Percentiles rank a stretch among this genome's conserved stretches.
Conservation (phyloP, 768 basidiomycete species). For the Auricularia cornea region DNA sequence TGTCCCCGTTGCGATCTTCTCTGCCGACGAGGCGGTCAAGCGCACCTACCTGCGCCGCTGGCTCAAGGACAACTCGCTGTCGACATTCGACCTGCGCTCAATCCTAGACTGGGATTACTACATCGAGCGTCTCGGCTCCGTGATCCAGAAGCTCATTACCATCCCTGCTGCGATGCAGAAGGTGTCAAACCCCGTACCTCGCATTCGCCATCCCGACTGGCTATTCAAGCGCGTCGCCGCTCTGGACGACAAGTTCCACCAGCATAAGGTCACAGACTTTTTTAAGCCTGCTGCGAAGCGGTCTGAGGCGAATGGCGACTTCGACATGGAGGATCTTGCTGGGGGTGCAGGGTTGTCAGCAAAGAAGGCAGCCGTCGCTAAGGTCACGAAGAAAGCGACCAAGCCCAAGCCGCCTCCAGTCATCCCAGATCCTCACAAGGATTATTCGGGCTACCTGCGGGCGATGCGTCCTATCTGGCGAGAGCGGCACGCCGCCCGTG, state of each 20-base stretch:
- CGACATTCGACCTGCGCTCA: conserved; percentile 82
- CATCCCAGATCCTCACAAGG: conserved; percentile 51
- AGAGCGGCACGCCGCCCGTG: conserved; percentile 30
- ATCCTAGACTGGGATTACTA: conserved; percentile 99
- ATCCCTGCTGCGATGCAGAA: conserved; percentile 99
- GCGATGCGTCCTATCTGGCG: conserved; percentile 76
- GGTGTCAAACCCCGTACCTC: conserved; percentile 90
- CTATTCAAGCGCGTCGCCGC: conserved; percentile 83
- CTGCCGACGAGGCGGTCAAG: conserved; percentile 88
- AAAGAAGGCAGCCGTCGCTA: neutral
- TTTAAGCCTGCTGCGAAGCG: conserved; percentile 42
- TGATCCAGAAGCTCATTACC: conserved; percentile 97
- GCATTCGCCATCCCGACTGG: conserved; percentile 97
- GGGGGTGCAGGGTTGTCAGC: neutral
- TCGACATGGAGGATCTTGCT: conserved; percentile 54
- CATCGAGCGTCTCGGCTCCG: conserved; percentile 93
- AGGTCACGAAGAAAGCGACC: neutral
- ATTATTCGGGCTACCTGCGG: conserved; percentile 72
- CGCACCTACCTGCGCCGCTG: conserved; percentile 87
- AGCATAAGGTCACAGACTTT: conserved; percentile 96
- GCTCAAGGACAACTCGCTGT: conserved; percentile 87
- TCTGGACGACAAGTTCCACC: conserved; percentile 92
- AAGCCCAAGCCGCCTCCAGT: conserved; percentile 21
- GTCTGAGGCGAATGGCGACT: conserved; percentile 26
- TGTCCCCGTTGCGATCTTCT: conserved; percentile 95